These are phyloP conservation scores for Thinopyrum elongatum DNA, from an alignment of 176 grass and related monocot genomes.

Conservation along the genomic window DNA sequence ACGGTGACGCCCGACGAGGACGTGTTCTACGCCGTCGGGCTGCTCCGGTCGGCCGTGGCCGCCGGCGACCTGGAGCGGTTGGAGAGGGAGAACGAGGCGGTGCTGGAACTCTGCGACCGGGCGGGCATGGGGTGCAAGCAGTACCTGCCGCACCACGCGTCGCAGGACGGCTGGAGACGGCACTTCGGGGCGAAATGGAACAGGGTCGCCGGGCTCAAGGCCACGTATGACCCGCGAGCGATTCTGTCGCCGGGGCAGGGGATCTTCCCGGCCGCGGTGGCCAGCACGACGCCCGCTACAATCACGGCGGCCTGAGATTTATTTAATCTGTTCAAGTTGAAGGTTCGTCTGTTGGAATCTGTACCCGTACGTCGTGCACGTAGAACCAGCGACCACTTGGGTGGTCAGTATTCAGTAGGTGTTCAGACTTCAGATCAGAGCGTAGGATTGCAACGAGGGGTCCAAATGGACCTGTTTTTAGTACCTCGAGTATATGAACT, in stretches of 20 bases:
- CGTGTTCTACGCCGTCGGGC: constrained; percentile 45
- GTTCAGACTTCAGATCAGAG: background rate
- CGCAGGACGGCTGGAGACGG: constrained; percentile 30
- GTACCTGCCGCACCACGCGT: constrained; percentile 41
- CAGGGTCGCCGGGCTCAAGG: constrained; percentile 31
- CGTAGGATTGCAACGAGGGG: background rate
- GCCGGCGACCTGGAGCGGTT: constrained; percentile 24
- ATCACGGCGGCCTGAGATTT: background rate
- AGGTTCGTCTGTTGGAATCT: background rate
- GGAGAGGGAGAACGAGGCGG: constrained; percentile 32
- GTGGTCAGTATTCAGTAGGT: background rate
- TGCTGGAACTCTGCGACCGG: constrained; percentile 26
- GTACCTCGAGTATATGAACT: too few relatives aligned
- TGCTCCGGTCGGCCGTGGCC: constrained; percentile 28
- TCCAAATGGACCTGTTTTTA: background rate
- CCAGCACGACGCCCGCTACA: background rate
- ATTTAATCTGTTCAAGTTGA: background rate
- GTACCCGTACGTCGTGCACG: background rate
- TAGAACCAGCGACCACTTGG: background rate
- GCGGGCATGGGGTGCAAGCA: constrained; percentile 33
- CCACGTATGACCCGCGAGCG: constrained; percentile 33
- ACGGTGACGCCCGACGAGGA: constrained; percentile 31
- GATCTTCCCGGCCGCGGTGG: background rate
- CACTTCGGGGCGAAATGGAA: constrained; percentile 47
- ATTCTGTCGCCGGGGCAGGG: constrained; percentile 42